Conservation (phyloP, 2,329 filamentous ascomycete genomes). For the Ramularia collo-cygni region DNA sequence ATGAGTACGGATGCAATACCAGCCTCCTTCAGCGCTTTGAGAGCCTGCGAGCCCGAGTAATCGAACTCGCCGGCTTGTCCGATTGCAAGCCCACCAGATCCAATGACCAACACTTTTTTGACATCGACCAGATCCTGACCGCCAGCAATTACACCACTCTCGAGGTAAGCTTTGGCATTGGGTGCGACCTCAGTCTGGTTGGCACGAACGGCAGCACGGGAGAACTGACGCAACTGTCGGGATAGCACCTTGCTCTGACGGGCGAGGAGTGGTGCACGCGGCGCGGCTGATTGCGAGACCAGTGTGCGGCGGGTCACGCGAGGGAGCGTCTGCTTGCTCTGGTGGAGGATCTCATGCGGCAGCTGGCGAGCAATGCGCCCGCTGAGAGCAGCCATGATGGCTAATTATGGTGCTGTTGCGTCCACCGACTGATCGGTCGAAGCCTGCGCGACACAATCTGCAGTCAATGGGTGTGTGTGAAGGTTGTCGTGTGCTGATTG, state of each 20-base stretch:
- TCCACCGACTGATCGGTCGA: no score
- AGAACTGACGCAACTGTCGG: slow-evolving; percentile 22
- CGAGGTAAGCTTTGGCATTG: slow-evolving; percentile 77
- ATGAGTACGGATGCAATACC: slow-evolving; percentile 86
- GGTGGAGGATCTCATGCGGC: slow-evolving; percentile 23
- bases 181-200: slow-evolving; percentile 60
- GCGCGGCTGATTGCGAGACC: slow-evolving; percentile 15
- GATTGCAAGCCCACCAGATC: slow-evolving; percentile 90
- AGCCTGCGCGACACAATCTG: no score
- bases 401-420: no score
- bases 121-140: slow-evolving; percentile 74
- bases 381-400: slow-evolving; percentile 21
- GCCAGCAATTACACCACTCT: slow-evolving; percentile 77
- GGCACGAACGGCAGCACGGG: slow-evolving; percentile 13
- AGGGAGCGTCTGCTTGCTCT: slow-evolving; percentile 18
- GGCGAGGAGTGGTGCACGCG: slow-evolving; percentile 7
- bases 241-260: slow-evolving; percentile 13
- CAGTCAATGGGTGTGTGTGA: no score
- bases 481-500: no score
- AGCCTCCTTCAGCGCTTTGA: slow-evolving; percentile 95
- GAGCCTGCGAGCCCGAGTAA: slow-evolving; percentile 93
- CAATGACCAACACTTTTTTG: slow-evolving; percentile 96
- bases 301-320: slow-evolving; percentile 25
- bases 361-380: slow-evolving; percentile 28
- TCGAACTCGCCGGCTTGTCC: slow-evolving; percentile 98